These are phyloP conservation scores for Suillus variegatus DNA, from an alignment of 768 basidiomycete genomes.

Conservation along the genomic window DNA sequence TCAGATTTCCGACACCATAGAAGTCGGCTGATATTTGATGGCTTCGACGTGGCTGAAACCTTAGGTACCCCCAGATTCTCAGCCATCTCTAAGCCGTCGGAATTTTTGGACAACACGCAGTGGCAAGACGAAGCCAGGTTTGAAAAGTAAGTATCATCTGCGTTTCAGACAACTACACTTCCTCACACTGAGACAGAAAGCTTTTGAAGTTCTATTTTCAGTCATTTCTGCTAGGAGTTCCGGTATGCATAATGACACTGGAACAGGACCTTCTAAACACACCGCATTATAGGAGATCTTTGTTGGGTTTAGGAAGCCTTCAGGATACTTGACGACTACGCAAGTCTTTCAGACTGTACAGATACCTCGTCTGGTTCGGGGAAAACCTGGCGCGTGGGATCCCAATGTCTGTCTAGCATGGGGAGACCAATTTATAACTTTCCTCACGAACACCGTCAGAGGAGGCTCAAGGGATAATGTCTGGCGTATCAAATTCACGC, in stretches of 20 bases:
- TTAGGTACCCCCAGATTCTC: too few relatives aligned
- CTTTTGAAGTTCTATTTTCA: conserved; percentile 93
- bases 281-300: conserved; percentile 62
- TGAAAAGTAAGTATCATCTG: conserved; percentile 60
- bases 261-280: conserved; percentile 4
- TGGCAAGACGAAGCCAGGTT: conserved; percentile 74
- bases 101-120: too few relatives aligned
- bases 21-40: too few relatives aligned
- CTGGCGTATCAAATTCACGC: conserved; percentile 72
- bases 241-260: conserved; percentile 45
- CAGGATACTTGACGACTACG: conserved; percentile 64
- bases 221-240: conserved; percentile 90
- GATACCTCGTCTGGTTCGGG: conserved; percentile 76
- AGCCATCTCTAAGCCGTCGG: too few relatives aligned
- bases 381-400: conserved; percentile 77
- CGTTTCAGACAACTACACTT: neutral
- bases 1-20: too few relatives aligned
- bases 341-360: conserved; percentile 80
- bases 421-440: conserved; percentile 63
- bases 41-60: too few relatives aligned
- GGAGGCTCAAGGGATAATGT: conserved; percentile 39
- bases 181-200: conserved; percentile 53
- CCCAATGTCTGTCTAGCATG: conserved; percentile 73
- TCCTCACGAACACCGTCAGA: conserved; percentile 44
- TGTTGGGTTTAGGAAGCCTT: conserved; percentile 83